phyloP scores from a whole-genome alignment of 305 asterid species.

The Fraxinus dipetala region DNA sequence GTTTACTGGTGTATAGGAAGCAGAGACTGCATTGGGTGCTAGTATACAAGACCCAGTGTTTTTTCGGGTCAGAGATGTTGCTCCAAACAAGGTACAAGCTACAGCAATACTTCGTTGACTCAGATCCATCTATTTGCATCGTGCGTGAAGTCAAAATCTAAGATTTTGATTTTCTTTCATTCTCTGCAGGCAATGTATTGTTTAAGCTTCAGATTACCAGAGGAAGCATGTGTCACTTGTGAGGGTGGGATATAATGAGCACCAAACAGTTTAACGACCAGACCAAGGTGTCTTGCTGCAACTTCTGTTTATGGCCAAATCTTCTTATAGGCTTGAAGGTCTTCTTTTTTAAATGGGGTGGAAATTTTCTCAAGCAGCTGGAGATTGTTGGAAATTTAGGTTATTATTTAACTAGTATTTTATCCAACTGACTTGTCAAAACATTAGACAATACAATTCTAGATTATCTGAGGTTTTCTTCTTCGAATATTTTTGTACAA shows the following conservation, averaged over 20 bases:
- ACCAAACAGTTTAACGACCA: background rate
- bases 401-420: background rate
- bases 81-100: constrained; percentile 80
- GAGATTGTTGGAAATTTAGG: background rate
- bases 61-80: constrained; percentile 79
- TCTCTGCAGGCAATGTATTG: constrained; percentile 81
- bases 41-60: constrained; percentile 51
- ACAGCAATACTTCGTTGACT: background rate
- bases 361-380: background rate
- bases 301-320: background rate
- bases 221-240: constrained; percentile 56
- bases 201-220: constrained; percentile 84
- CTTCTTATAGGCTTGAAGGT: background rate
- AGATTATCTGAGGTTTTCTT: background rate
- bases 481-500: background rate
- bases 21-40: constrained; percentile 71
- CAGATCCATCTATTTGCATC: background rate
- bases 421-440: background rate
- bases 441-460: background rate
- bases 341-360: constrained; percentile 7
- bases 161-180: background rate
- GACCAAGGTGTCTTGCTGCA: background rate
- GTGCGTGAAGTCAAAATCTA: constrained; percentile 4
- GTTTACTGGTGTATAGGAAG: constrained; percentile 42
- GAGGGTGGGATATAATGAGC: constrained; percentile 3